These are phyloP conservation scores for Pythium phragmiticola DNA, from an alignment of 352 stramenopile species.

Conservation along the genomic window DNA sequence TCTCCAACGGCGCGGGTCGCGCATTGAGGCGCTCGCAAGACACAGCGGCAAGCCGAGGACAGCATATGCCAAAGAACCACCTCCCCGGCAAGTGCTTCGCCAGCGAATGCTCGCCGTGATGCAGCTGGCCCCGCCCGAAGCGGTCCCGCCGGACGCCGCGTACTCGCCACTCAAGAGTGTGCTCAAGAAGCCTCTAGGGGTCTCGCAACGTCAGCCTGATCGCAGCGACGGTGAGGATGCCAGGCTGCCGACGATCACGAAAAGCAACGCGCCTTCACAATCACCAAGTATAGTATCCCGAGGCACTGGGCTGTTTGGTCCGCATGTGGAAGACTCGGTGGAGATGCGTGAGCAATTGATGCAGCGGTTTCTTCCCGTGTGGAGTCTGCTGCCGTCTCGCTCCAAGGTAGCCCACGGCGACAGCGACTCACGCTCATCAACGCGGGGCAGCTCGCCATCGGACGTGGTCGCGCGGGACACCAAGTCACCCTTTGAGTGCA, in stretches of 20 bases:
- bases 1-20: not conserved
- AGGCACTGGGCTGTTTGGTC: conserved; percentile 32
- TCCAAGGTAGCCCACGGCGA: not conserved
- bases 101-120: conserved; percentile 35
- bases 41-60: conserved; percentile 2
- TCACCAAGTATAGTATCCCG: not conserved
- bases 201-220: conserved; percentile 2
- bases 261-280: not conserved
- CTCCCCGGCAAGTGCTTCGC: conserved; percentile 28
- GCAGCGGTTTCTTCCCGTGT: conserved; percentile 38
- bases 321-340: conserved; percentile 30
- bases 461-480: not conserved
- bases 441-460: not conserved
- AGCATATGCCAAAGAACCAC: conserved; percentile 8
- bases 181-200: conserved; percentile 14
- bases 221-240: not conserved
- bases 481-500: conserved; percentile 56
- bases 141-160: not conserved
- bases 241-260: conserved; percentile 14
- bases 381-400: conserved; percentile 37
- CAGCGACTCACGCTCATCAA: not conserved
- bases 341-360: conserved; percentile 35
- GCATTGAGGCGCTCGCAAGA: conserved; percentile 11
- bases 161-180: not conserved
- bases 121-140: conserved; percentile 22